Percentiles rank a stretch among this genome's conserved stretches.
These are phyloP conservation scores for Elsinoe fawcettii DNA, from an alignment of 2,329 filamentous ascomycete genomes.

Conservation along the genomic window DNA sequence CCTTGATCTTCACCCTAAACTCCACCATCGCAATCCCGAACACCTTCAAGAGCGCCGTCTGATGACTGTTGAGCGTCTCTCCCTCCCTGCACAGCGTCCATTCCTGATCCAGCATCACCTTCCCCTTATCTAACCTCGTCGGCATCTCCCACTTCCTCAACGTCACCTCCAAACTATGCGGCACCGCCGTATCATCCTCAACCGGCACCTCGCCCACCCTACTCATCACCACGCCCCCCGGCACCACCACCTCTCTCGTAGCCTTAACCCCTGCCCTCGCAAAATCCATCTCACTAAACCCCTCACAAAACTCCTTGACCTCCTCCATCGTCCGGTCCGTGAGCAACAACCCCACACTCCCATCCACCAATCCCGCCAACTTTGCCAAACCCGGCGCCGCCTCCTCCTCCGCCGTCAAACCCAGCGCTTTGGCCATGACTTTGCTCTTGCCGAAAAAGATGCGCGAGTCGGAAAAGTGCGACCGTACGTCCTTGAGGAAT, in stretches of 20 bases:
- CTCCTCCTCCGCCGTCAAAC: conserved; percentile 62
- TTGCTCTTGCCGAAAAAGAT: conserved; percentile 99
- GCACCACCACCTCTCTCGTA: conserved; percentile 68
- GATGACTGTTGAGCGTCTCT: conserved; percentile 76
- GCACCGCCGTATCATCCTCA: conserved; percentile 77
- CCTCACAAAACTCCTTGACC: conserved; percentile 64
- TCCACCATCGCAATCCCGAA: conserved; percentile 87
- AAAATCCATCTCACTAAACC: conserved; percentile 72
- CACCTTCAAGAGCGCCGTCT: conserved; percentile 88
- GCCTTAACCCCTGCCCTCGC: conserved; percentile 77
- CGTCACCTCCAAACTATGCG: conserved; percentile 84
- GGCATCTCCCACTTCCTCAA: conserved; percentile 84
- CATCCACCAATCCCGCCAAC: conserved; percentile 62
- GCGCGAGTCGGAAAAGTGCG: conserved; percentile 75
- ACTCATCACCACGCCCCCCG: conserved; percentile 72
- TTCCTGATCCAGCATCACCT: conserved; percentile 65
- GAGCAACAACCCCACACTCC: conserved; percentile 84
- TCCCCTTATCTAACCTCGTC: conserved; percentile 79
- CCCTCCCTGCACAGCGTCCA: conserved; percentile 81
- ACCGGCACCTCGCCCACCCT: conserved; percentile 67
- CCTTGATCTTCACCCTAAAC: conserved; percentile 74
- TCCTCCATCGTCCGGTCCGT: conserved; percentile 65
- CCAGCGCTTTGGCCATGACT: conserved; percentile 94
- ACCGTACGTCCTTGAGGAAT: conserved; percentile 83
- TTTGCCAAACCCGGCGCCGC: conserved; percentile 68